Percentiles rank a stretch among this genome's conserved stretches.
phyloP scores from a whole-genome alignment of 2,329 filamentous ascomycete genomes.

The Dactylellina drechsleri region DNA sequence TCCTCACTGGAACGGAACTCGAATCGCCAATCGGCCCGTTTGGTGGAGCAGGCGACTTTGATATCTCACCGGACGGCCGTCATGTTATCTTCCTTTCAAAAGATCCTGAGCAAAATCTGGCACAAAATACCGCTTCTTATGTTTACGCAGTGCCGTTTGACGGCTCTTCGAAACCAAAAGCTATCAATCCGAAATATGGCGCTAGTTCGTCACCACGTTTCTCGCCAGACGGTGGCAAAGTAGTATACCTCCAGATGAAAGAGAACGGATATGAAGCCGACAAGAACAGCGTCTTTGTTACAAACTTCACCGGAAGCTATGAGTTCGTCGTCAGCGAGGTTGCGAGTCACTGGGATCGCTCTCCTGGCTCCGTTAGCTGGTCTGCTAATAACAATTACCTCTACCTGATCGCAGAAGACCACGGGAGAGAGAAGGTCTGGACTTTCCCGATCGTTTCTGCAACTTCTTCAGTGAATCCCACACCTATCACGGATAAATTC shows the following conservation, averaged over 20 bases:
- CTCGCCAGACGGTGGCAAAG: conserved; percentile 74
- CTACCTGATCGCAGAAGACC: conserved; percentile 78
- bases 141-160: conserved; percentile 69
- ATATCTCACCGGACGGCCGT: conserved; percentile 71
- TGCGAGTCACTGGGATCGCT: conserved; percentile 66
- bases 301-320: conserved; percentile 55
- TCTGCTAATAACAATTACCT: conserved; percentile 69
- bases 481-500: conserved; percentile 22
- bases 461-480: conserved; percentile 62
- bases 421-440: conserved; percentile 72
- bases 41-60: conserved; percentile 82
- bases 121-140: conserved; percentile 82
- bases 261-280: conserved; percentile 82
- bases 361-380: conserved; percentile 67
- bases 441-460: conserved; percentile 69
- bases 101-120: conserved; percentile 75
- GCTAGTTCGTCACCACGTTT: conserved; percentile 66
- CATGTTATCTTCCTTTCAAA: conserved; percentile 77
- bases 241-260: conserved; percentile 83
- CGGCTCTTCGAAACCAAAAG: conserved; percentile 61
- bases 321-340: conserved; percentile 61
- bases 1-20: conserved; percentile 70
- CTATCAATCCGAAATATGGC: conserved; percentile 60
- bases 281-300: conserved; percentile 67
- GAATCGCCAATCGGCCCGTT: conserved; percentile 80